Conservation (phyloP, 306 rosid genomes). For the Prunus mira region DNA sequence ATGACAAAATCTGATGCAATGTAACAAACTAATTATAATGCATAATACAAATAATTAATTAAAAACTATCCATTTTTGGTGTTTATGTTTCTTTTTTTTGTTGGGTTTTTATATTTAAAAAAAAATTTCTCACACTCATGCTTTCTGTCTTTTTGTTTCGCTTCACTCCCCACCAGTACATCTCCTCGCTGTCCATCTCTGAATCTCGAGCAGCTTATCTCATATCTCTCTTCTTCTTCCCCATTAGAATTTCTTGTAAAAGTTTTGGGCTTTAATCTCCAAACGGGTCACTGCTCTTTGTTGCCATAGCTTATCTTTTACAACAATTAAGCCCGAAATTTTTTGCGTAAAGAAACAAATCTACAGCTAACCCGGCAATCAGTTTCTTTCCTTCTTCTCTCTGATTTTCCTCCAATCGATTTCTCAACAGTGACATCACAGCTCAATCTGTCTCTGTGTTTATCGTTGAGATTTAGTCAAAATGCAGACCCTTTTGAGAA, state of each 20-base stretch:
- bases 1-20: background rate
- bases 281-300: background rate
- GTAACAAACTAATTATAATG: background rate
- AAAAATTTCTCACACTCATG: background rate
- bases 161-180: conserved; percentile 35
- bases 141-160: conserved; percentile 37
- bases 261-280: background rate
- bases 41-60: background rate
- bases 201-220: conserved; percentile 33
- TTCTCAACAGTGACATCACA: background rate
- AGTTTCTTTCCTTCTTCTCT: background rate
- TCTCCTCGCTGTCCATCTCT: conserved; percentile 24
- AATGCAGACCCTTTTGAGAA: conserved; percentile 33
- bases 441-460: conserved; percentile 15
- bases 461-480: conserved; percentile 36
- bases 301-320: background rate
- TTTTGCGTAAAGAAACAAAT: background rate
- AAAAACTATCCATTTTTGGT: conserved; percentile 6
- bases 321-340: background rate
- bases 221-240: background rate
- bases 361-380: conserved; percentile 5
- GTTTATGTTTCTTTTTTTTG: background rate
- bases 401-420: background rate
- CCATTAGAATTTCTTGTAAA: conserved; percentile 17
- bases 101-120: background rate